Base-by-base conservation (phyloP, 2,329 filamentous ascomycete genomes). In the Diatrype stigma region DNA sequence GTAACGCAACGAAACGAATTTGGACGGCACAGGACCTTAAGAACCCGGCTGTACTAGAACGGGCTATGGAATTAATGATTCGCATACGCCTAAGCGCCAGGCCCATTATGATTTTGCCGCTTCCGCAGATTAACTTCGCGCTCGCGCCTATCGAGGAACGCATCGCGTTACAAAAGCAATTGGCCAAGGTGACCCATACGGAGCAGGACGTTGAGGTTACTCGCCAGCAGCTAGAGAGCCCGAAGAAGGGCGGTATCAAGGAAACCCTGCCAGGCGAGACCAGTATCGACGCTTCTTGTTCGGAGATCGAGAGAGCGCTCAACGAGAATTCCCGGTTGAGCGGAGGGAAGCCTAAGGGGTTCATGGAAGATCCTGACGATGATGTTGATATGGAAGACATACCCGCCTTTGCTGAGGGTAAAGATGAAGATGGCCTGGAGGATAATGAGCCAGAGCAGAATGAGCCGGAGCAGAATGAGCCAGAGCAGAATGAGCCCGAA, bases 41-140 rank as follows among this genome's bases (percentile, higher is more conserved):
- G 1, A 6, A 57, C 7, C 38, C 56, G 11, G 55, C 62, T 10
- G 56, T 65, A 1, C 52, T 66, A 0, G 63, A 65, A 45, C 52
- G 62, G 12, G 63, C 61, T 0, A 54, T 66, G 22, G 64, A 66
- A 37, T 52, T 65, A 12, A 58, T 57, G 51, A 51, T 66, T 1
- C 60, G 62, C 3, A 55, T 64, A 3, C 51, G 56, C 1, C 54
- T 63, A 1, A 61, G 61, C 3, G 46, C 62, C 0, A 42, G 45
- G 1, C 47, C 50, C 6, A 52, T 65, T 7, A 52, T 51, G 2
- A 64, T 66, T 59, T 48, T 66, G 2, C 63, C 64, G 1, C 52
- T 58, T 6, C 64, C 64, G 0, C 53, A 60, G 26, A 62, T 64
- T 32, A 51, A 63, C 34, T 49, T 65, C 30, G 57, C 56, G 1